Base-by-base conservation (phyloP, 1,284 basidiomycete genomes). In the Hypsizygus ulmarius region DNA sequence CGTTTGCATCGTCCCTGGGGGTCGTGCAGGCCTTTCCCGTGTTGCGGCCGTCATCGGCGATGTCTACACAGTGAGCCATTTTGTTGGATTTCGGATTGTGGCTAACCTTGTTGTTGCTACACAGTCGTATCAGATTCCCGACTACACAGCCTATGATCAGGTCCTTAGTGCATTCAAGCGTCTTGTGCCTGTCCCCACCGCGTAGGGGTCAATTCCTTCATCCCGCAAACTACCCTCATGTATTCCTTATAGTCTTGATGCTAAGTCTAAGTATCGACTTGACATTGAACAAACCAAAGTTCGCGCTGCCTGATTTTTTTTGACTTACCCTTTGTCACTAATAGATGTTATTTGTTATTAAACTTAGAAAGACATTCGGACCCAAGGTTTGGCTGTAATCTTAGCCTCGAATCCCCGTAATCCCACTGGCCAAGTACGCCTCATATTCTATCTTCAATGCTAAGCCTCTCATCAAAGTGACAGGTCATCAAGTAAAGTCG, bases 331-430 rank as follows among this genome's bases (percentile, higher is more conserved):
- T 4, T 14, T 16, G 12, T 27, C 9, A 44, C 32, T 16, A 3
- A 27, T 34, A 42, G 57, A 27, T n/a, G 3, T 15, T 27, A 1
- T 11, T 30, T n/a, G 3, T 15, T 27, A 1, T 11, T 29, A 4
- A 41, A n/a, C 33, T 28, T 57, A 88, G 81, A 84, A 74, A 71
- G 90, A 93, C 56, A 89, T 93, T 49, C 73, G 71, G 38, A 84
- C 75, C 3, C 88, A 92, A 68, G 93, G 90, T 28, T 72, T 97
- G 16, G 83, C 87, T 11, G 92, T 95, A 35, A 79, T 97, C 50
- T 77, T 97, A 45, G 87, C 91, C 1, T 93, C 89, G 14, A 97
- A 97, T 67, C 92, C 92, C 10, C 82, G 93, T 49, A 95, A 95
- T 62, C 92, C 94, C 1, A 97, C 94, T 0, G 93, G 94, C 8